Evolutionary conservation across 2,329 filamentous ascomycete species (phyloP).

Genomic region (Aspergillus vadensis): DNA sequence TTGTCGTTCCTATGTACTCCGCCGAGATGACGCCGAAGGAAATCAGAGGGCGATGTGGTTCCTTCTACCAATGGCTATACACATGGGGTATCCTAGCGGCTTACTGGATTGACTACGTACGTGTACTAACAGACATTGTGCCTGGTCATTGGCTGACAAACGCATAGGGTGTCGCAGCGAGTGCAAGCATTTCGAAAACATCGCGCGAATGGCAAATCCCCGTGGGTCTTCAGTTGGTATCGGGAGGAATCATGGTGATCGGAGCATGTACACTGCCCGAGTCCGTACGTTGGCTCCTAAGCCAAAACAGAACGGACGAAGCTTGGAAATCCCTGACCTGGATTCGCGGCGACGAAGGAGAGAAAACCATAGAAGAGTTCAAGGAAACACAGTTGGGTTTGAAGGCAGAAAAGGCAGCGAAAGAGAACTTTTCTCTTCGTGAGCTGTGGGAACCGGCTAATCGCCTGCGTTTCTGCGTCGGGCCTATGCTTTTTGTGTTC

Average conservation of each 20-base stretch:
- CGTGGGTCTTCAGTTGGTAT: conserved; percentile 50
- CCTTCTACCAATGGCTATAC: conserved; percentile 41
- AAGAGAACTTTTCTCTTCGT: neutral
- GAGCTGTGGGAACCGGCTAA: neutral
- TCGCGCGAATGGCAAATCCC: conserved; percentile 56
- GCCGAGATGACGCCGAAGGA: conserved; percentile 48
- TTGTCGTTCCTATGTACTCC: conserved; percentile 45
- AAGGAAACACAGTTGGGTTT: conserved; percentile 1
- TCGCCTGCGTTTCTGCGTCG: neutral
- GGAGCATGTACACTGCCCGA: conserved; percentile 54
- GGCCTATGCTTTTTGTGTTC: neutral
- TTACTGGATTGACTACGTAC: conserved; percentile 53
- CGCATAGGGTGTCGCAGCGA: neutral
- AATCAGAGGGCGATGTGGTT: conserved; percentile 44
- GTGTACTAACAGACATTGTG: neutral
- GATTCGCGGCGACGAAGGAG: conserved; percentile 44
- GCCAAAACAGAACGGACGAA: conserved; percentile 51
- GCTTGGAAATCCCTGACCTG: conserved; percentile 52
- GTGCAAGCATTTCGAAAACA: conserved; percentile 37
- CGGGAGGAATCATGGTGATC: conserved; percentile 49
- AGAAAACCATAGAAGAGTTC: conserved; percentile 17
- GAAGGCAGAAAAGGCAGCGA: neutral
- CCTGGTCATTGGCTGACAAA: neutral
- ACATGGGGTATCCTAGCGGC: conserved; percentile 40
- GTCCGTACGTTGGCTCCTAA: conserved; percentile 52